These are phyloP conservation scores for Pythium utonaiense DNA, from an alignment of 352 stramenopile species.

Conservation along the genomic window DNA sequence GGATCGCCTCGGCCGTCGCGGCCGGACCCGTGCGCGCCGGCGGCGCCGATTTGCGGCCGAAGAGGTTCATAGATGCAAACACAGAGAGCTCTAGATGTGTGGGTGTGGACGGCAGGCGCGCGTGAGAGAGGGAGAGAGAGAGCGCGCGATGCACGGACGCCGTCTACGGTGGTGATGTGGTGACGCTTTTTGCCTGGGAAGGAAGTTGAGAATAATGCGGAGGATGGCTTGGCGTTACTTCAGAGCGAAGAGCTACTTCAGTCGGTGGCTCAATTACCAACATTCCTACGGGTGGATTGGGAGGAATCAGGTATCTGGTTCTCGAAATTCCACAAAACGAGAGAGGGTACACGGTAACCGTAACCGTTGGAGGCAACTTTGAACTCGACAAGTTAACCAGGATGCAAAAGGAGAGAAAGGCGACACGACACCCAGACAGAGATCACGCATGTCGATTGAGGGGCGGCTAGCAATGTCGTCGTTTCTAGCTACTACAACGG, in stretches of 20 bases:
- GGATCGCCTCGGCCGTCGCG: slow-evolving; percentile 87
- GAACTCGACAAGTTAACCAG: not conserved
- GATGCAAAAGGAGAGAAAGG: not conserved
- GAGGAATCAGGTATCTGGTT: not conserved
- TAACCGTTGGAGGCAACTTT: not conserved
- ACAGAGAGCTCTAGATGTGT: not conserved
- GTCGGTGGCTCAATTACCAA: not conserved
- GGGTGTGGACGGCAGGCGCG: not conserved
- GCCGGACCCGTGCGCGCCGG: slow-evolving; percentile 46
- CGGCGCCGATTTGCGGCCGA: slow-evolving; percentile 71
- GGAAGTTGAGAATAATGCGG: not conserved
- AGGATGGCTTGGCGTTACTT: slow-evolving; percentile 12
- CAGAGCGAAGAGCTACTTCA: not conserved
- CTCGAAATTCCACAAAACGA: not conserved
- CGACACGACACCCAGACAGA: not conserved
- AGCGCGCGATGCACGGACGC: not conserved
- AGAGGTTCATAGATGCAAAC: slow-evolving; percentile 69
- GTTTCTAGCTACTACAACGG: not conserved
- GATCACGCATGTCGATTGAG: slow-evolving; percentile 6
- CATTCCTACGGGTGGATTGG: slow-evolving; percentile 10
- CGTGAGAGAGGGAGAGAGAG: not conserved
- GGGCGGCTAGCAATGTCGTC: not conserved
- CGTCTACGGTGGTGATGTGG: too few species aligned
- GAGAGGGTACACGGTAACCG: too few species aligned
- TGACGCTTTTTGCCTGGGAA: too few species aligned